Percentiles rank a stretch among this genome's conserved stretches.
phyloP scores from a whole-genome alignment of 202 grass and related monocot genomes.

The Setaria italica region DNA sequence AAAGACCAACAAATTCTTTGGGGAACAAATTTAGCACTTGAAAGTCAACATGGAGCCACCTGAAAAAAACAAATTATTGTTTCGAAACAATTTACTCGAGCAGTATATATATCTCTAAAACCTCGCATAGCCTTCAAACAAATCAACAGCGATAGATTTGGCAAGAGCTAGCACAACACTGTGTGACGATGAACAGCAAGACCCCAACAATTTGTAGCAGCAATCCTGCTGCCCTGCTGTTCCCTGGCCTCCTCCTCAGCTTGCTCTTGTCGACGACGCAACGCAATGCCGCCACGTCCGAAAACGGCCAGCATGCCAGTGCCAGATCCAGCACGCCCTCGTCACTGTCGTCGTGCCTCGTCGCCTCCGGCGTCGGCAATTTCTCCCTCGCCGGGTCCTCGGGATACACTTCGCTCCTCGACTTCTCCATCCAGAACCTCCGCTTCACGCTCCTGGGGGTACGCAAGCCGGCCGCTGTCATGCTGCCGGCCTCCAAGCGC shows the following conservation, averaged over 20 bases:
- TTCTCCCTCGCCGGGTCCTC: constrained; percentile 30
- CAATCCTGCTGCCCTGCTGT: neutral
- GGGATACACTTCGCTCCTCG: constrained; percentile 38
- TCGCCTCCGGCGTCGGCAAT: constrained; percentile 39
- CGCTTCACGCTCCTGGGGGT: constrained; percentile 37
- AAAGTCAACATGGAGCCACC: neutral
- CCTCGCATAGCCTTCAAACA: neutral
- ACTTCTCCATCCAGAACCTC: constrained; percentile 64
- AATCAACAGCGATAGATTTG: neutral
- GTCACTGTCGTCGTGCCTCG: constrained; percentile 43
- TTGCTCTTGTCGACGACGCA: neutral
- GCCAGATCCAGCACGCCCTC: no score
- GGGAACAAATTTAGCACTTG: no score
- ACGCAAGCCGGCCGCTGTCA: constrained; percentile 37
- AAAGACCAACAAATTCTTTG: no score
- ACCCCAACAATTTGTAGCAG: no score
- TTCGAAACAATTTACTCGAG: no score
- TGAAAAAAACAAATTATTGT: neutral
- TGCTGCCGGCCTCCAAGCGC: constrained; percentile 41
- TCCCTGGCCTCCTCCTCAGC: neutral
- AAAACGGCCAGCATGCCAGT: neutral
- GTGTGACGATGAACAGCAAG: neutral
- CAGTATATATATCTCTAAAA: neutral
- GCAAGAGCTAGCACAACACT: neutral
- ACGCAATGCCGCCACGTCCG: neutral